Evolutionary conservation across 2,329 filamentous ascomycete species (phyloP), one percentile per base, ranked within the genome.

Genomic region (Colletotrichum tropicale): DNA sequence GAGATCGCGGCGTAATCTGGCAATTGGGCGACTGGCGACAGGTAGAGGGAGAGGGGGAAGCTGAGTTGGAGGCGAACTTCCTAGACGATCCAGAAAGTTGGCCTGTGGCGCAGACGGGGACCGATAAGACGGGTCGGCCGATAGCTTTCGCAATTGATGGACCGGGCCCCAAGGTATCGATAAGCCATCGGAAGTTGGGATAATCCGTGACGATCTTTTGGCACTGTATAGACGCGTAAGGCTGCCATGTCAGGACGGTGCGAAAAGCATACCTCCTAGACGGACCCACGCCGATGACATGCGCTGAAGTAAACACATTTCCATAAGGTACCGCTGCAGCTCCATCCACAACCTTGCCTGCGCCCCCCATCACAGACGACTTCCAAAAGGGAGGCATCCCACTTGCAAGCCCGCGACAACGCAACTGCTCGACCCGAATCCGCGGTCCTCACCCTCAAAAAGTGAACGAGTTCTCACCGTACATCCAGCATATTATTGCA

Each of bases 221-320:
- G 26, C 62, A 67, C 73, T 67, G 73, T 74, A 13, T 2, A 4
- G 3, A 1, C 0, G 7, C 6, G 18, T 6, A 0, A 2, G 3
- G 2, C 1, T n/a, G 3, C 4, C 2, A 8, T 7, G 4, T 21
- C 2, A 4, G 6, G 16, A 74, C 71, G 66, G 72, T 74, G 36
- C n/a, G 52, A 48, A 28, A 4, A 16, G 6, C 36, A 2, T 1
- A 61, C 61, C 61, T 43, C 24, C 7, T 3, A 18, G 5, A n/a
- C 38, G 18, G 30, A 28, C 61, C 61, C 38, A 72, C 69, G 56
- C 21, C 24, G 68, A 71, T 66, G 72, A 75, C 72, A 77, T 73
- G 38, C 56, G 28, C 73, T 55, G 76, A 78, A 77, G 75, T 78
- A 81, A 82, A 81, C 81, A 81, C 81, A 78, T 81, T 76, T 80